Evolutionary conservation across 2,329 filamentous ascomycete genomes (phyloP), one percentile per base, ranked within the genome.

Genomic region (Aaosphaeria arxii): DNA sequence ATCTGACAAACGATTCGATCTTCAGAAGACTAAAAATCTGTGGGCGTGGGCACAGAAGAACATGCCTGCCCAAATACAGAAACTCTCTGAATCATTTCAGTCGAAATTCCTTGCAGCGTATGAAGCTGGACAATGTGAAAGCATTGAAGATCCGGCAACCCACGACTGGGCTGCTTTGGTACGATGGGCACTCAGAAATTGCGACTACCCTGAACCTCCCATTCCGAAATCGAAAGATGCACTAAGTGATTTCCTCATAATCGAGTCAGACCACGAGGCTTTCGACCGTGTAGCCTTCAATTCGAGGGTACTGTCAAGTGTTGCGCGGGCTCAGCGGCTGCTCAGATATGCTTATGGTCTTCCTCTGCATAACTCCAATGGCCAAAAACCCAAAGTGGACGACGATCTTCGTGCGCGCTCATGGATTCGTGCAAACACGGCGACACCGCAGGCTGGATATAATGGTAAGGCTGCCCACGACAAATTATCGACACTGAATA

Each of bases 161-260:
- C 89, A 89, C 50, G 85, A 91, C 60, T 91, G 88, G 87, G 70
- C 74, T 7, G 68, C 65, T 4, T 67, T 91, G 5, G 78, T 91
- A 42, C 74, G 78, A 33, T 92, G 88, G 88, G 79, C 84, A 1
- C 72, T 82, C 53, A 74, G 77, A 24, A 79, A 67, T 28, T 68
- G 57, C 47, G 44, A 57, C 7, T 63, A 61, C 40, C 55, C 59
- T 11, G 58, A 64, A 17, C 39, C 56, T n/a, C 54, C 55, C n/a
- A 52, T 67, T 5, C 63, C 63, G 1, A 49, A 49, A 13, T 39
- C 45, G 29, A 52, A 46, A 29, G 55, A 61, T 44, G 56, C 51
- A 7, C 48, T 68, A 4, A 45, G 49, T 9, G 42, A 62, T 2
- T 65, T 56, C 36, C 42, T 49, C 11, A 53, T 69, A 5, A 63